Evolutionary conservation across 306 rosid species (phyloP), one percentile per base, ranked within the genome.

Genomic region (Rosa chinensis): DNA sequence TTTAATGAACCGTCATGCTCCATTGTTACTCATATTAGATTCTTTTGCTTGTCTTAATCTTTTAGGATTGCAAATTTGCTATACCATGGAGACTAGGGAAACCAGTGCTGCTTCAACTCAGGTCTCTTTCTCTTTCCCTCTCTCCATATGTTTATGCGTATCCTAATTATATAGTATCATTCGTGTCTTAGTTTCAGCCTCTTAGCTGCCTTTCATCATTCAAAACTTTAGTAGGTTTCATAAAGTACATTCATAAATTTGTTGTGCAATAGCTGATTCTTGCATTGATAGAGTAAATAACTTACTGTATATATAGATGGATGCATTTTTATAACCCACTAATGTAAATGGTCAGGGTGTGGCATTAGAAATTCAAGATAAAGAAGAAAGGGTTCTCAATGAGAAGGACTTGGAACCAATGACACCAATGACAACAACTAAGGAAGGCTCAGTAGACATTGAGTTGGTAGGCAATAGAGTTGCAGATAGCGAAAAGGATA

Each of bases 281-380:
- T 62, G 20, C 68, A 25, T 61, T 25, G 37, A 11, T 28, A 11
- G 40, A 62, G 40, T 25, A 23, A 62, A 3, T 28, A 72, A 78
- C 56, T 58, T 62, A 74, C 78, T 39, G 13, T 55, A 35, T 39
- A 28, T 13, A 23, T 59, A 74, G 61, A 66, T 80, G 72, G 37
- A 47, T 67, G 48, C n/a, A 49, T 73, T 14, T 17, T 16, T 52
- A n/a, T 68, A 67, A 62, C 55, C 75, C 40, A 40, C 70, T 32
- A 73, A 28, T 20, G 14, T 72, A 47, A 55, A 72, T 78, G 78
- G 20, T 64, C 90, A 91, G 96, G 86, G 64, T 61, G 79, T 78
- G 66, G 49, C 77, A 17, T 64, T 74, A 67, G 77, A 68, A 42
- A 80, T 37, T 77, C 64, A 84, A 44, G 81, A 72, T 76, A 77